These are phyloP conservation scores for Mortierella sp. DNA, from an alignment of 371 early-diverging fungal genomes.

Conservation along the genomic window DNA sequence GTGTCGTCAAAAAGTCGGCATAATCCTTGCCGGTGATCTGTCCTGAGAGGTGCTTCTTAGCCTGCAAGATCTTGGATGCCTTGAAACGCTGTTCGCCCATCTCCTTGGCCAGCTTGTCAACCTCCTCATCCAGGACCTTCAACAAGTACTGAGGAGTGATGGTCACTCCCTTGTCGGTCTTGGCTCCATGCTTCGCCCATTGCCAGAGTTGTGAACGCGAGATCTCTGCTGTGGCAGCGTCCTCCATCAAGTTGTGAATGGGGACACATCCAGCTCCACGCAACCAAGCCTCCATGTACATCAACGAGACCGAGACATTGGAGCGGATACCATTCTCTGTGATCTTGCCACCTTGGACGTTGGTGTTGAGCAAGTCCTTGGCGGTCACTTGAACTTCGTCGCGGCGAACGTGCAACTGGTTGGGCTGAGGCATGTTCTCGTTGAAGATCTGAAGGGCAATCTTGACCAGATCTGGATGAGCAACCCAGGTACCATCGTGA, in stretches of 20 bases:
- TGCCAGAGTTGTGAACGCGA: conserved; percentile 96
- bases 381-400: conserved; percentile 89
- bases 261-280: conserved; percentile 96
- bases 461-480: conserved; percentile 94
- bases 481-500: conserved; percentile 98
- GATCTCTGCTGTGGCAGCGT: conserved; percentile 98
- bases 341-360: conserved; percentile 78
- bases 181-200: conserved; percentile 92
- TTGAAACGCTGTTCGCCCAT: conserved; percentile 71
- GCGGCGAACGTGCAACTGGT: conserved; percentile 91
- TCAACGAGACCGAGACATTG: conserved; percentile 91
- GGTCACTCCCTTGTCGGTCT: conserved; percentile 81
- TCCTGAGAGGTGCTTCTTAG: conserved; percentile 79
- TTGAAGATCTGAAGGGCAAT: conserved; percentile 90
- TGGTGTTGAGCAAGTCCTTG: conserved; percentile 85
- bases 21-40: conserved; percentile 88
- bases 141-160: conserved; percentile 81
- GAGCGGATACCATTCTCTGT: conserved; percentile 90
- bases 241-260: conserved; percentile 97
- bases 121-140: conserved; percentile 88
- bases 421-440: conserved; percentile 94
- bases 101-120: conserved; percentile 70
- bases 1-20: conserved; percentile 91
- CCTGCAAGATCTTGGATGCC: conserved; percentile 76
- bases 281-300: conserved; percentile 97